Evolutionary conservation across 805 yeast genomes (phyloP).

Genomic region (Spathaspora girioi): DNA sequence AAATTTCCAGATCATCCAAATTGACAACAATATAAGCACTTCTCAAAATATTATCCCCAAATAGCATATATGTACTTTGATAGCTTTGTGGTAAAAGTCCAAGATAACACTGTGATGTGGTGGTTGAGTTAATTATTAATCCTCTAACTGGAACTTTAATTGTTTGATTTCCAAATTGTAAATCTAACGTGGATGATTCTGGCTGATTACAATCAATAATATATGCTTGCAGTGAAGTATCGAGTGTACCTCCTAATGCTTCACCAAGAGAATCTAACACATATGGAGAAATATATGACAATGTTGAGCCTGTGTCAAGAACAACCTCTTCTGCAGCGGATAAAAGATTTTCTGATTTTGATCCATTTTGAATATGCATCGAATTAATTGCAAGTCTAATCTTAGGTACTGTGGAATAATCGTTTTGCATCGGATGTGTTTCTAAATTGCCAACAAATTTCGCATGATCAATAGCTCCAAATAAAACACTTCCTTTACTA

Average conservation of each 20-base stretch:
- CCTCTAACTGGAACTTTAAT: constrained; percentile 47
- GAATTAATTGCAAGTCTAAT: constrained; percentile 48
- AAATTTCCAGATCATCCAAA: constrained; percentile 52
- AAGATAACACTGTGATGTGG: constrained; percentile 18
- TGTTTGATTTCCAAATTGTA: constrained; percentile 56
- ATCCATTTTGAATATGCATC: constrained; percentile 17
- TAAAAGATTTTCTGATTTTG: constrained; percentile 10
- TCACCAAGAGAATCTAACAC: constrained; percentile 31
- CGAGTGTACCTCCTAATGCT: constrained; percentile 40
- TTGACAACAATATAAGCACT: constrained; percentile 65
- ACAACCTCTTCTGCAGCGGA: constrained; percentile 19
- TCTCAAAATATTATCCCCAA: constrained; percentile 67
- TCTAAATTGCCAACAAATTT: constrained; percentile 31
- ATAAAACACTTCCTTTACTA: constrained; percentile 30
- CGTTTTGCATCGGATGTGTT: constrained; percentile 28
- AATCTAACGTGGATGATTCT: constrained; percentile 19
- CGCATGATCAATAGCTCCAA: constrained; percentile 43
- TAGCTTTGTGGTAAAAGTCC: constrained; percentile 21
- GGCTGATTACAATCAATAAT: constrained; percentile 37
- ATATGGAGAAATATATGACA: constrained; percentile 39
- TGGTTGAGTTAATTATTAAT: constrained; percentile 17
- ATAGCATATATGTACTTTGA: constrained; percentile 18
- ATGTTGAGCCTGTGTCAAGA: constrained; percentile 35
- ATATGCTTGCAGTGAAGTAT: constrained; percentile 42
- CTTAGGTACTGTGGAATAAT: constrained; percentile 19